Percentiles rank a stretch among this genome's conserved stretches.
Evolutionary conservation across 2,329 filamentous ascomycete genomes (phyloP).

Genomic region (Sclerotinia sclerotiorum): DNA sequence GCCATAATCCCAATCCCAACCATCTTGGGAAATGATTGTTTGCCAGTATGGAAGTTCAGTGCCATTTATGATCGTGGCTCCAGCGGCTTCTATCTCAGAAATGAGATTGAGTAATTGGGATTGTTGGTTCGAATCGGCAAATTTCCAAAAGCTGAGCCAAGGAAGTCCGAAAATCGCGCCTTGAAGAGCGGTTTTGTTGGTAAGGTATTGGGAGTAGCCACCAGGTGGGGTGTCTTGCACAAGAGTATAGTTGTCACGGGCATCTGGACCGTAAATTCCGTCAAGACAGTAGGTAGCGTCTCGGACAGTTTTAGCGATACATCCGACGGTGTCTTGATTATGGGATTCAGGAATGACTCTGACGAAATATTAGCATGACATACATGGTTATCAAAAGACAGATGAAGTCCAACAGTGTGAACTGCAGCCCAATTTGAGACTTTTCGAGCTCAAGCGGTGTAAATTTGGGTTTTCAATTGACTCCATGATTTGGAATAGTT

Average conservation of each 20-base stretch:
- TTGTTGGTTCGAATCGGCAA: slow-evolving; percentile 57
- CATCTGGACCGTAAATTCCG: slow-evolving; percentile 65
- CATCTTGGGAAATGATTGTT: slow-evolving; percentile 60
- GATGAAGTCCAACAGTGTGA: neutral
- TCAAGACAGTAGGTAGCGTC: slow-evolving; percentile 68
- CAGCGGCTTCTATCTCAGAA: slow-evolving; percentile 55
- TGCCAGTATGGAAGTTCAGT: slow-evolving; percentile 66
- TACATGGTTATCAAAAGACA: neutral
- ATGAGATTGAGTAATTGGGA: slow-evolving; percentile 53
- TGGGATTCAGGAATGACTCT: slow-evolving; percentile 64
- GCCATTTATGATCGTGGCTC: slow-evolving; percentile 66
- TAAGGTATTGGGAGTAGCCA: slow-evolving; percentile 54
- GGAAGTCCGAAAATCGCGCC: slow-evolving; percentile 69
- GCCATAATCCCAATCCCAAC: slow-evolving; percentile 76
- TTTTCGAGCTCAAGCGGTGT: neutral
- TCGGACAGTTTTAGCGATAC: slow-evolving; percentile 65
- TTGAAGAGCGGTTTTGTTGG: slow-evolving; percentile 47
- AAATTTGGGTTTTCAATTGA: no score
- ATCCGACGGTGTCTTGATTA: slow-evolving; percentile 68
- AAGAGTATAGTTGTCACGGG: slow-evolving; percentile 64
- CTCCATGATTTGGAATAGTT: neutral
- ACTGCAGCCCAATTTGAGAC: neutral
- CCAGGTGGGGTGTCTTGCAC: slow-evolving; percentile 54
- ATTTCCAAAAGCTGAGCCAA: slow-evolving; percentile 69
- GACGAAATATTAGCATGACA: slow-evolving; percentile 37